These are phyloP conservation scores for Eucalyptus camaldulensis DNA, from an alignment of 345 rosid genomes.

Conservation along the genomic window DNA sequence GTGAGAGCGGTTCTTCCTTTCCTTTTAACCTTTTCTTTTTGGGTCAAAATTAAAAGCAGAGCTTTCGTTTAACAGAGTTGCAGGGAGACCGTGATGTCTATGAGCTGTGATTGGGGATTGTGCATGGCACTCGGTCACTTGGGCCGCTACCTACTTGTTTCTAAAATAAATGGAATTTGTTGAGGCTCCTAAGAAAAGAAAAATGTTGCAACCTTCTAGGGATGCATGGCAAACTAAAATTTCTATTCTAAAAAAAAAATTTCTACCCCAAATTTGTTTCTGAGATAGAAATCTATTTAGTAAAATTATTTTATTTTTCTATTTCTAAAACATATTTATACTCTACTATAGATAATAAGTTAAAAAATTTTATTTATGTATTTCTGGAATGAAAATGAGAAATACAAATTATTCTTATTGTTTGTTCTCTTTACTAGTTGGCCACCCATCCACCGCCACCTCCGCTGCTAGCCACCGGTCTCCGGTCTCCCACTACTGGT, in stretches of 20 bases:
- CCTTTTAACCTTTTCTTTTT: not conserved
- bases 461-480: no score
- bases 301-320: no score
- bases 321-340: fast-evolving
- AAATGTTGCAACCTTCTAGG: no score
- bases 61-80: not conserved
- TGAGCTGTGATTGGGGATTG: not conserved
- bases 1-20: no score
- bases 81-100: not conserved
- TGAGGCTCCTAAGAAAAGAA: not conserved
- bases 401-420: fast-evolving
- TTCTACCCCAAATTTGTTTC: fast-evolving
- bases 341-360: no score
- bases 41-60: not conserved
- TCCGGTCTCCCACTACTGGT: no score
- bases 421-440: no score
- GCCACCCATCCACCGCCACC: no score
- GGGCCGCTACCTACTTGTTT: no score
- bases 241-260: fast-evolving
- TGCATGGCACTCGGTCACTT: not conserved
- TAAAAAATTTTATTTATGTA: no score
- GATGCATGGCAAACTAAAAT: no score
- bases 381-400: fast-evolving
- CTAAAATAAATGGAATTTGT: not conserved
- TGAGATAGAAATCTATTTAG: fast-evolving